Evolutionary conservation across 192 early-diverging fungal genomes (phyloP).

Genomic region (Coemansia sp.): DNA sequence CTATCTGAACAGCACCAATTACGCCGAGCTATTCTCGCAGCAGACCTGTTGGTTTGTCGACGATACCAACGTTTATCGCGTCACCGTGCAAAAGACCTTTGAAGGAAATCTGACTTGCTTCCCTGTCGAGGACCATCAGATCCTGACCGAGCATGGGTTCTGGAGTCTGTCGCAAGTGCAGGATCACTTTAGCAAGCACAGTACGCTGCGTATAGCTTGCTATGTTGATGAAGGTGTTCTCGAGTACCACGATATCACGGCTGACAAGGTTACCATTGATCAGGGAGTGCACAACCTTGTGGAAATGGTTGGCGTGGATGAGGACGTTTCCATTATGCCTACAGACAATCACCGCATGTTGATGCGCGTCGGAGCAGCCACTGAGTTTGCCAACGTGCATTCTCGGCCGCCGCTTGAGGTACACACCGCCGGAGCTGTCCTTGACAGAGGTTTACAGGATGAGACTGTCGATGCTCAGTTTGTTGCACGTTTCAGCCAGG

Average conservation of each 20-base stretch:
- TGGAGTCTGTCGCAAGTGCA: conserved; percentile 26
- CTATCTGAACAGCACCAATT: conserved; percentile 91
- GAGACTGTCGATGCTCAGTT: conserved; percentile 12
- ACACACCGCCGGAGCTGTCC: conserved; percentile 17
- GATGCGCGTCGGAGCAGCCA: conserved; percentile 11
- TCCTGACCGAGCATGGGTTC: conserved; percentile 30
- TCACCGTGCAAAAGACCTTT: conserved; percentile 99
- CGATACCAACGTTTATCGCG: conserved; percentile 99
- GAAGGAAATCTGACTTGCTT: conserved; percentile 85
- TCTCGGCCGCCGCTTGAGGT: conserved; percentile 10
- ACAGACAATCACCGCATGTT: conserved; percentile 27
- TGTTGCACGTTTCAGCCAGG: conserved; percentile 15
- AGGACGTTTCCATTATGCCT: conserved; percentile 13
- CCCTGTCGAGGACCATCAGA: conserved; percentile 34
- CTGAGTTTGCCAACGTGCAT: background rate
- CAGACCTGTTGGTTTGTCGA: conserved; percentile 99
- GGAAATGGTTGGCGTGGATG: conserved; percentile 6
- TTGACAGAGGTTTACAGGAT: conserved; percentile 1
- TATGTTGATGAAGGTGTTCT: conserved; percentile 19
- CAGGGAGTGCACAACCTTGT: conserved; percentile 19
- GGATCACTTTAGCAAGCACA: conserved; percentile 15
- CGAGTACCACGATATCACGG: conserved; percentile 16
- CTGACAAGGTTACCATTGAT: conserved; percentile 17
- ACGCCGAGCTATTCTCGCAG: conserved; percentile 95
- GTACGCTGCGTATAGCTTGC: conserved; percentile 17